phyloP scores from a whole-genome alignment of 768 basidiomycete genomes.

The Auricularia auricula-judae region DNA sequence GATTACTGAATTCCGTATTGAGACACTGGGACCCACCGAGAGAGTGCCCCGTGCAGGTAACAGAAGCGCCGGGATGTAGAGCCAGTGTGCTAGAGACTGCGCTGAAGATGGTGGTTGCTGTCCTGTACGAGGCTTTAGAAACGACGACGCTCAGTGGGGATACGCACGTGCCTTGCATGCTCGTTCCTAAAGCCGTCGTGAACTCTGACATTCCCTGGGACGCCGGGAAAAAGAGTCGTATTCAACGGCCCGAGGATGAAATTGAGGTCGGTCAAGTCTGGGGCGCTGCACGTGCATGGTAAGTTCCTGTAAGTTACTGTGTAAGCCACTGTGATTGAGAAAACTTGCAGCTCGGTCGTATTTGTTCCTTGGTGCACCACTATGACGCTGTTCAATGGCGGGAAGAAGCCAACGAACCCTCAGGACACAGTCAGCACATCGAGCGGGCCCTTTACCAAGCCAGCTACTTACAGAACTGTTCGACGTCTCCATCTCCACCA shows the following conservation, averaged over 20 bases:
- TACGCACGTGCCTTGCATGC: slow-evolving; percentile 32
- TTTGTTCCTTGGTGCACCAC: slow-evolving; percentile 30
- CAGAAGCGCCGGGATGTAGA: slow-evolving; percentile 12
- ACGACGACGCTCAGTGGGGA: neutral
- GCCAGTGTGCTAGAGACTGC: slow-evolving; percentile 19
- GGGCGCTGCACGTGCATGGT: slow-evolving; percentile 1
- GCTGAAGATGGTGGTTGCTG: slow-evolving; percentile 17
- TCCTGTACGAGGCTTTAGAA: slow-evolving; percentile 6
- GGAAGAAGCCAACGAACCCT: slow-evolving; percentile 48
- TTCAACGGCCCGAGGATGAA: slow-evolving; percentile 25
- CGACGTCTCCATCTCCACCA: no score
- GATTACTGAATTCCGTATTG: no score
- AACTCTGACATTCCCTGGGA: slow-evolving; percentile 28
- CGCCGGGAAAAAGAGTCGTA: slow-evolving; percentile 38
- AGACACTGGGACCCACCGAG: slow-evolving; percentile 12
- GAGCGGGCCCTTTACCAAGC: no score
- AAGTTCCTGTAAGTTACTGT: no score
- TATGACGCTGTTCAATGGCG: slow-evolving; percentile 24
- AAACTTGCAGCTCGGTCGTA: slow-evolving; percentile 18
- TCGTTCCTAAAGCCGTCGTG: slow-evolving; percentile 37
- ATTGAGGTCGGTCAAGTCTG: slow-evolving; percentile 32
- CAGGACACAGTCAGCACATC: neutral
- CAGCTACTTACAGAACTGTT: no score
- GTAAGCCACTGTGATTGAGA: no score
- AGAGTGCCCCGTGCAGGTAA: slow-evolving; percentile 27